Percentiles rank a stretch among this genome's conserved stretches.
Evolutionary conservation across 805 yeast species (phyloP).

Genomic region (Metschnikowia reukaufii): DNA sequence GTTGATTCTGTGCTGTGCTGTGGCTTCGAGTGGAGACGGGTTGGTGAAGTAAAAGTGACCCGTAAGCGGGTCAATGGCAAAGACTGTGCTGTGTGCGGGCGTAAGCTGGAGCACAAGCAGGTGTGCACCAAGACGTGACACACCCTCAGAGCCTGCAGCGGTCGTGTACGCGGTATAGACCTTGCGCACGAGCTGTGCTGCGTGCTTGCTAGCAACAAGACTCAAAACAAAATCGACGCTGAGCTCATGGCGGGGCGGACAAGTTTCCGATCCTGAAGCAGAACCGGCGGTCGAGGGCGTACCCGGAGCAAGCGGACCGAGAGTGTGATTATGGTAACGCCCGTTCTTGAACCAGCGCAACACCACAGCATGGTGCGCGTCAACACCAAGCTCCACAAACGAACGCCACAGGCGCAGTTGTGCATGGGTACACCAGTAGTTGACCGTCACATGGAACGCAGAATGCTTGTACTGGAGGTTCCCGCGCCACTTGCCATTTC

Average conservation of each 20-base stretch:
- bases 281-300: background rate
- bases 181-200: slow-evolving; percentile 32
- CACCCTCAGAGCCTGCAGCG: slow-evolving; percentile 14
- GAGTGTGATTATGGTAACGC: slow-evolving; percentile 27
- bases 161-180: slow-evolving; percentile 20
- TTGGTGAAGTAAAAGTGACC: slow-evolving; percentile 42
- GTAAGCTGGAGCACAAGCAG: slow-evolving; percentile 36
- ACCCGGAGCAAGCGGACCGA: background rate
- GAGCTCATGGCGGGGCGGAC: slow-evolving; percentile 30
- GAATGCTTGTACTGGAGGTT: slow-evolving; percentile 60
- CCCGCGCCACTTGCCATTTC: slow-evolving; percentile 56
- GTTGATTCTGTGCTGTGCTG: slow-evolving; percentile 33
- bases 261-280: slow-evolving; percentile 1
- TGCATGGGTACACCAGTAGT: slow-evolving; percentile 59
- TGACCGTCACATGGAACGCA: slow-evolving; percentile 51
- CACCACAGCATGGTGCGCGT: slow-evolving; percentile 45
- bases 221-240: slow-evolving; percentile 37
- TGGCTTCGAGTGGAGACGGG: slow-evolving; percentile 39
- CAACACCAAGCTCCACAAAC: slow-evolving; percentile 62
- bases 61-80: slow-evolving; percentile 41
- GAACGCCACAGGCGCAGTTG: slow-evolving; percentile 49
- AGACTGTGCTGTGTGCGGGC: slow-evolving; percentile 31
- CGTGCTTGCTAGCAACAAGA: slow-evolving; percentile 39
- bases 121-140: slow-evolving; percentile 28
- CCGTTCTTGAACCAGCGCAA: slow-evolving; percentile 68